These are phyloP conservation scores for Flammula alnicola DNA, from an alignment of 1,284 basidiomycete species.

Conservation along the genomic window DNA sequence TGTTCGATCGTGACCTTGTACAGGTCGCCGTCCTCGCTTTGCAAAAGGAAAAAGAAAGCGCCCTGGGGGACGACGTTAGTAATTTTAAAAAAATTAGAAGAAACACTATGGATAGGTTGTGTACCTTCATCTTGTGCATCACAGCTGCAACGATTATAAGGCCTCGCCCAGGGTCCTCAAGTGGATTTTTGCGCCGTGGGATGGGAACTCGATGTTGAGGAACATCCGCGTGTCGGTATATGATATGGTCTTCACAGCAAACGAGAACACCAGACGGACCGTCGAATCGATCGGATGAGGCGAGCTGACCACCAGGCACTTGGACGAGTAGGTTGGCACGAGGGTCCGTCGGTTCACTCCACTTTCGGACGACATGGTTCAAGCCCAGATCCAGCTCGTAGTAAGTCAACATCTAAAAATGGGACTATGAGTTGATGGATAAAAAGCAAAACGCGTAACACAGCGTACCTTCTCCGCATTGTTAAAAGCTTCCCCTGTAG, in stretches of 20 bases:
- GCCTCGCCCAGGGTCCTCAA: slow-evolving; percentile 81
- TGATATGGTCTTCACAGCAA: slow-evolving; percentile 95
- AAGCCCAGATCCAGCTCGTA: slow-evolving; percentile 96
- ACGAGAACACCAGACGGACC: slow-evolving; percentile 96
- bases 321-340: slow-evolving; percentile 94
- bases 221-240: slow-evolving; percentile 92
- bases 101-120: slow-evolving; percentile 23
- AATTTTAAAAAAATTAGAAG: too few species aligned
- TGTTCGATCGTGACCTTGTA: slow-evolving; percentile 98
- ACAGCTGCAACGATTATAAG: slow-evolving; percentile 90
- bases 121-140: slow-evolving; percentile 98
- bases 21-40: slow-evolving; percentile 94
- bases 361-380: slow-evolving; percentile 96
- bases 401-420: slow-evolving; percentile 84
- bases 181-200: slow-evolving; percentile 82
- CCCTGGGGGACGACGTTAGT: slow-evolving; percentile 56
- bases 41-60: slow-evolving; percentile 95
- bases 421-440: slow-evolving; percentile 10
- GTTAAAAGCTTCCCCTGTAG: slow-evolving; percentile 90
- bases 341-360: slow-evolving; percentile 94
- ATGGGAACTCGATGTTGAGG: slow-evolving; percentile 93
- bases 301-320: slow-evolving; percentile 96
- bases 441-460: background rate
- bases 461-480: slow-evolving; percentile 82
- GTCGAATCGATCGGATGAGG: slow-evolving; percentile 86